Conservation (phyloP, 2,329 filamentous ascomycete species). For the Scortechinia acanthostroma region DNA sequence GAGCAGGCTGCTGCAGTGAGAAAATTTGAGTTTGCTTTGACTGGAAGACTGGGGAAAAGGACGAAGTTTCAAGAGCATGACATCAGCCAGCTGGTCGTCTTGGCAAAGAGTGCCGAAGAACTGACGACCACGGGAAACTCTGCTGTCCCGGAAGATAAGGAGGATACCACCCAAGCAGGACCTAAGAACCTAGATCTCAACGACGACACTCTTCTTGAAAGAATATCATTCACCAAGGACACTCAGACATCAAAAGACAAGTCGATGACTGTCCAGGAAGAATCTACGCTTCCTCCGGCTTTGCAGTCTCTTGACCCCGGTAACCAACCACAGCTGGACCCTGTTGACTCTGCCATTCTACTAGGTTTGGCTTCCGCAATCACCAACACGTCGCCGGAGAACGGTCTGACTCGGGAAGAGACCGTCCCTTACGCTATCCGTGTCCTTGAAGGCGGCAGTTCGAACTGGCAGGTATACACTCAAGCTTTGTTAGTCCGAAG, state of each 20-base stretch:
- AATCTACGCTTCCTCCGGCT: slow-evolving; percentile 34
- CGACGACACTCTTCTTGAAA: slow-evolving; percentile 61
- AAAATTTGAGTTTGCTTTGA: slow-evolving; percentile 55
- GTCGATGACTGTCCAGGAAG: slow-evolving; percentile 18
- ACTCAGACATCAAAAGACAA: slow-evolving; percentile 13
- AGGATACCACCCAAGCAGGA: slow-evolving; percentile 14
- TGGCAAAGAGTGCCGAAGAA: slow-evolving; percentile 45
- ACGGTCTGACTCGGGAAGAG: slow-evolving; percentile 61
- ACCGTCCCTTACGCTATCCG: slow-evolving; percentile 60
- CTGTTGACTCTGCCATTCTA: slow-evolving; percentile 57
- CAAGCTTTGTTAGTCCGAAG: slow-evolving; percentile 59
- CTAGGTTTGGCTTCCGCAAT: slow-evolving; percentile 51
- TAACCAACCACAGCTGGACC: slow-evolving; percentile 50
- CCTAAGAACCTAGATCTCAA: slow-evolving; percentile 53
- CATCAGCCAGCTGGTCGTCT: slow-evolving; percentile 56
- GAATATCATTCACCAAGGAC: slow-evolving; percentile 48
- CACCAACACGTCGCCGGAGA: slow-evolving; percentile 55
- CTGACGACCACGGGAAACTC: slow-evolving; percentile 5
- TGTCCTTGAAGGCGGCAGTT: slow-evolving; percentile 53
- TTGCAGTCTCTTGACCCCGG: slow-evolving; percentile 47
- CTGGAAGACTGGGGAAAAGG: slow-evolving; percentile 52
- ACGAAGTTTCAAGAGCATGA: slow-evolving; percentile 45
- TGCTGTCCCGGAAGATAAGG: slow-evolving; percentile 6
- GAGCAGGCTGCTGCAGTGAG: slow-evolving; percentile 42
- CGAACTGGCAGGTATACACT: slow-evolving; percentile 67